Evolutionary conservation across 2,329 filamentous ascomycete species (phyloP), one percentile per base, ranked within the genome.

Genomic region (Paramyrothecium sp.): DNA sequence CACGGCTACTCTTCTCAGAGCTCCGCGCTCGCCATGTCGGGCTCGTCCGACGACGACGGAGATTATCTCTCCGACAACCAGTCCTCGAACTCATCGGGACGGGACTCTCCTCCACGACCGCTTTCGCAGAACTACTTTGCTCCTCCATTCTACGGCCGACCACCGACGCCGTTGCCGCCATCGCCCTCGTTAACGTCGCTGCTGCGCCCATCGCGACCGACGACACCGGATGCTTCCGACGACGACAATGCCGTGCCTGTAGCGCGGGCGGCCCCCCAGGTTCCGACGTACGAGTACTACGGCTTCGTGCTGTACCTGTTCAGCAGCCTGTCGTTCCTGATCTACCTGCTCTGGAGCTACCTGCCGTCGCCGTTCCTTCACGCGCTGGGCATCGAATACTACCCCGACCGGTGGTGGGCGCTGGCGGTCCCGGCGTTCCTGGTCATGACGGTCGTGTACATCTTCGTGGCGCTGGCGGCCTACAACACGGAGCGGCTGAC

Each of bases 261-360:
- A 19, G 91, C 93, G 7, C 89, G 92, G 56, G 93, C 92, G 2
- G 89, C 89, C 55, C 95, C 95, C 2, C 92, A 95, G 71, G 93
- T 99, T 2, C 95, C 95, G n/a, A 99, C 95, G 0, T 98, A 99
- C 78, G 95, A 99, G 72, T 99, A 98, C 84, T 98, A 98, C 73
- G 95, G 95, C 71, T 99, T 99, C 76, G 94, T 96, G 55, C 84
- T 99, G 53, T 98, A 99, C 77, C 83, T 99, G 44, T 91, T 94
- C 69, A 93, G 89, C 60, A 91, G 89, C 21, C 80, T 95, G 54
- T 87, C 87, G 2, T 98, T 98, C 71, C 79, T 89, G 70, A 81
- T 85, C 68, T 89, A 86, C 71, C 77, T 88, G 16, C 78, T 88
- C 12, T 97, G 93, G 95, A 90, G 90, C 16, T 98, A 95, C 75